phyloP scores from a whole-genome alignment of 2,329 filamentous ascomycete species.

The Venturia oleaginea region DNA sequence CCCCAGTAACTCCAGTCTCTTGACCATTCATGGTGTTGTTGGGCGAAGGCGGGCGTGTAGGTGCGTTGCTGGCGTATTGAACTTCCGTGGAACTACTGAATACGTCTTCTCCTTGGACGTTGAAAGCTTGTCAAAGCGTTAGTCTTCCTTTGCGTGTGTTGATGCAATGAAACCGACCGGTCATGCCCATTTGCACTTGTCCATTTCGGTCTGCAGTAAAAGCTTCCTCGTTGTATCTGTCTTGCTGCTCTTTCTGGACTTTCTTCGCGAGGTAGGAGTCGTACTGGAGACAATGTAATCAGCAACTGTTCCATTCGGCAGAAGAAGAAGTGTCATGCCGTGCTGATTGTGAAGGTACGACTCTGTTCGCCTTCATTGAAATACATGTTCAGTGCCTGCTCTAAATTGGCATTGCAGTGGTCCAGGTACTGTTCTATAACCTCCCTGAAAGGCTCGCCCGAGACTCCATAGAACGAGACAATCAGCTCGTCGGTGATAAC shows the following conservation, averaged over 20 bases:
- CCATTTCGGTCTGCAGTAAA: background rate
- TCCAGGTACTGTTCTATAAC: background rate
- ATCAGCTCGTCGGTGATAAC: background rate
- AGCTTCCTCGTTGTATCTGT: background rate
- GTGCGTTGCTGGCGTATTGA: background rate
- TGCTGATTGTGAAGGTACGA: background rate
- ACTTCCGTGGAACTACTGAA: background rate
- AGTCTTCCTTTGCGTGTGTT: background rate
- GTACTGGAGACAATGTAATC: background rate
- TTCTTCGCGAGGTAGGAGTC: background rate
- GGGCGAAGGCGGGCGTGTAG: background rate
- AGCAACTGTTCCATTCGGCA: background rate
- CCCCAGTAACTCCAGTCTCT: background rate
- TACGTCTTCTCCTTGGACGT: background rate
- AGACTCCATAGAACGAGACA: background rate
- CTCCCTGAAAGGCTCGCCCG: background rate
- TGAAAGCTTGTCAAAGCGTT: background rate
- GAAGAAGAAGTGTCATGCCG: background rate
- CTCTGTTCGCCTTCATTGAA: background rate
- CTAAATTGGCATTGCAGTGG: background rate
- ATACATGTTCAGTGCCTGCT: background rate
- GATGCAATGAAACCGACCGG: background rate
- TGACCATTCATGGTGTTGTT: background rate
- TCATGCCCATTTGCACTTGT: background rate
- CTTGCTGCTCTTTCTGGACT: background rate